Conservation (phyloP, 2,329 filamentous ascomycete genomes). For the Colletotrichum simmondsii region DNA sequence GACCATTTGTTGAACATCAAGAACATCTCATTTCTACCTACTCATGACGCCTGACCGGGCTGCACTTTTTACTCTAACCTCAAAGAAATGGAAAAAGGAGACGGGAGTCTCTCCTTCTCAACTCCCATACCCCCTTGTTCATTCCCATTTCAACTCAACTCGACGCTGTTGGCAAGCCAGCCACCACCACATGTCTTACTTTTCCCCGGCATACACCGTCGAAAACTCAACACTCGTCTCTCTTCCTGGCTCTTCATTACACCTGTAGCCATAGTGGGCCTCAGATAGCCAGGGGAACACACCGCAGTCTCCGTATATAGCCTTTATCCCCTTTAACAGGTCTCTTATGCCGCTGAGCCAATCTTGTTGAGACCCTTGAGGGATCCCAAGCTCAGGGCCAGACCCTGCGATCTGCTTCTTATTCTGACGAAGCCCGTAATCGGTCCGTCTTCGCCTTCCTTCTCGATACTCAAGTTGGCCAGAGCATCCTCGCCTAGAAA, state of each 20-base stretch:
- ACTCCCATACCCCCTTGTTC: too few species aligned
- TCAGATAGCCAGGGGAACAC: constrained; percentile 9
- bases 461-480: constrained; percentile 97
- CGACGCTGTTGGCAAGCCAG: constrained; percentile 4
- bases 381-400: constrained; percentile 92
- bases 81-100: constrained; percentile 1
- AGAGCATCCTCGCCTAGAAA: constrained; percentile 91
- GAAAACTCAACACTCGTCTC: neutral
- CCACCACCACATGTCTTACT: neutral
- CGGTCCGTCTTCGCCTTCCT: constrained; percentile 93
- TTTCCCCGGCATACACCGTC: neutral
- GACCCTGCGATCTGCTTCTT: constrained; percentile 93
- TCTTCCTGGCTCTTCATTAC: constrained; percentile 13
- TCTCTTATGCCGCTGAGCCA: constrained; percentile 53
- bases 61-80: constrained; percentile 35
- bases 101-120: neutral
- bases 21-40: constrained; percentile 35
- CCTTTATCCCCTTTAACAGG: neutral
- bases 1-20: constrained; percentile 19
- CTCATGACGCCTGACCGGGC: constrained; percentile 35
- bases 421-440: constrained; percentile 98
- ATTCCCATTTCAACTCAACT: constrained; percentile 24
- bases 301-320: constrained; percentile 26
- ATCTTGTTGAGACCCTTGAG: constrained; percentile 94
- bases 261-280: neutral